A percentile compares a stretch with the other conserved stretches of the same genome.
Evolutionary conservation across 139 green algal genomes (phyloP).

Genomic region (Pleodorina starrii): DNA sequence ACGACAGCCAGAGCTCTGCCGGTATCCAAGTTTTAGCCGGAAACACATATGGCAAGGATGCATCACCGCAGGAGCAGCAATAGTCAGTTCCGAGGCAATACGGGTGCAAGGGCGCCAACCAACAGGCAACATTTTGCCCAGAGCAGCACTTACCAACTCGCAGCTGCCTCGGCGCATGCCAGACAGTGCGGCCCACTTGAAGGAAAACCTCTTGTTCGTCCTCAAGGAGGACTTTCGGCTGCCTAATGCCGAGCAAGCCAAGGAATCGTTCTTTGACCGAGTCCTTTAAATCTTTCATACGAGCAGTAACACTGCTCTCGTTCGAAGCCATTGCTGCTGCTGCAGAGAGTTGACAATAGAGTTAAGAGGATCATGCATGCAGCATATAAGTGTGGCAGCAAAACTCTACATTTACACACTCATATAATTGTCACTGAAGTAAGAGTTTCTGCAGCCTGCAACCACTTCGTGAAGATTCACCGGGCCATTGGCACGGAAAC

Average conservation of each 20-base stretch:
- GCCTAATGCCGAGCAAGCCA: not conserved
- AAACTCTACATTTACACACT: not conserved
- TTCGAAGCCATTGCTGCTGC: conserved; percentile 18
- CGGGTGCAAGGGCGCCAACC: conserved; percentile 6
- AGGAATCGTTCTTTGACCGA: conserved; percentile 42
- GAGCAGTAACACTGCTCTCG: conserved; percentile 21
- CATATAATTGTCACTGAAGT: not conserved
- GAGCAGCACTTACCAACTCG: not conserved
- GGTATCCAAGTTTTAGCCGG: not conserved
- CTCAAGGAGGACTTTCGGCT: conserved; percentile 46
- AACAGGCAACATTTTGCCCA: conserved; percentile 4
- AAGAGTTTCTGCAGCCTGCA: not conserved
- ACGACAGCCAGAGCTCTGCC: conserved; percentile 71
- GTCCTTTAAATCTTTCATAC: conserved; percentile 9
- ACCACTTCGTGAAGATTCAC: not conserved
- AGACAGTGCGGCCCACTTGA: conserved; percentile 63
- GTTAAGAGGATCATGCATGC: not conserved
- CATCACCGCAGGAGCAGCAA: not conserved
- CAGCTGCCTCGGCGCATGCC: conserved; percentile 25
- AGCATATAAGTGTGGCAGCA: not conserved
- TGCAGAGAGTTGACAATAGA: not conserved
- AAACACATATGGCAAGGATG: not conserved
- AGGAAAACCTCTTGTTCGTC: conserved; percentile 62
- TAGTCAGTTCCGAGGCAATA: not conserved
- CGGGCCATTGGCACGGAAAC: not conserved